These are phyloP conservation scores for Pythium aristosporum DNA, from an alignment of 352 stramenopile genomes.

Conservation along the genomic window DNA sequence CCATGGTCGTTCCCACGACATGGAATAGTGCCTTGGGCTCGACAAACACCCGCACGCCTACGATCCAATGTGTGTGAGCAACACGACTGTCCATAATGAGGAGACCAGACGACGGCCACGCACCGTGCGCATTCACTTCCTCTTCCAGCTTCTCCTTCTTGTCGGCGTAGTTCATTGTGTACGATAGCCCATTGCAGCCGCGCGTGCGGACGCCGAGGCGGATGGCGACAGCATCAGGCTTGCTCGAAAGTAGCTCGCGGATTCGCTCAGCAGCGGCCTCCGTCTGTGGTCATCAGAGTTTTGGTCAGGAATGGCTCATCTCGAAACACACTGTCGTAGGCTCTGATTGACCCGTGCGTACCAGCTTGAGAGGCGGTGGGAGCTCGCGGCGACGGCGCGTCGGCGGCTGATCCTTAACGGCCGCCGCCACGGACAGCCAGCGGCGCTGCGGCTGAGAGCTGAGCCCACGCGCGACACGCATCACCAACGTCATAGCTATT, in stretches of 20 bases:
- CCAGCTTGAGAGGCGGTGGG: conserved; percentile 72
- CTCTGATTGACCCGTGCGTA: conserved; percentile 21
- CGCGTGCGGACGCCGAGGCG: conserved; percentile 94
- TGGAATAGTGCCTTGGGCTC: conserved; percentile 99
- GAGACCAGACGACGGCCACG: not conserved
- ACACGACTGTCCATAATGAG: not conserved
- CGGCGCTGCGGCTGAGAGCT: conserved; percentile 14
- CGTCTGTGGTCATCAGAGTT: conserved; percentile 43
- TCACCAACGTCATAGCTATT: conserved; percentile 12
- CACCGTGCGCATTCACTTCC: conserved; percentile 89
- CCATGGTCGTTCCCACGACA: conserved; percentile 98
- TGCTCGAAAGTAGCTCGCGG: conserved; percentile 78
- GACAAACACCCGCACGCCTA: conserved; percentile 96
- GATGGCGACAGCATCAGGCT: conserved; percentile 93
- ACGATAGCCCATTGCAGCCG: conserved; percentile 98
- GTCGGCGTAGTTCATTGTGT: conserved; percentile 99
- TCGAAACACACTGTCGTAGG: not conserved
- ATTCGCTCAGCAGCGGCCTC: conserved; percentile 87
- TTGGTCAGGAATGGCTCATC: not conserved
- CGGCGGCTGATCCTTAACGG: conserved; percentile 32
- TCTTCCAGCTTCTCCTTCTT: conserved; percentile 94
- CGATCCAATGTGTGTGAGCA: not conserved
- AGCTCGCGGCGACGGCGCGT: conserved; percentile 66
- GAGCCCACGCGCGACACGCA: conserved; percentile 7
- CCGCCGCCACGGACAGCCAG: conserved; percentile 42